Base-by-base conservation (phyloP, 139 green algal genomes). In the Coelastrella sp. region DNA sequence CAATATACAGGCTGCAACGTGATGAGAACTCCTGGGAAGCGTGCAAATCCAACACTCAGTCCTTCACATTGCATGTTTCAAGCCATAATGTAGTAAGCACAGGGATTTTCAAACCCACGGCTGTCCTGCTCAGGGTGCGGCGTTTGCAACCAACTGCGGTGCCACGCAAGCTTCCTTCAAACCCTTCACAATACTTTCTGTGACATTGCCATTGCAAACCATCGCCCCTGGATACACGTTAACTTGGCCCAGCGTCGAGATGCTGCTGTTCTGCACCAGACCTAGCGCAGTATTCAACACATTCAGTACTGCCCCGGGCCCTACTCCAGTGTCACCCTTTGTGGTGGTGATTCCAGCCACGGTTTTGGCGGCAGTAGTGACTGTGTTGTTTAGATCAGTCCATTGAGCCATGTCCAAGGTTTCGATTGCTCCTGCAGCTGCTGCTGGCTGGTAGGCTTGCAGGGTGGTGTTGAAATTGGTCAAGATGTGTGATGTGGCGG, bases 191-290 rank as follows among this genome's bases (percentile, higher is more conserved):
- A 88, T 66, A 8, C 17, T 23, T 17, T 73, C 23, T 23, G 65
- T 78, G 4, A 80, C 14, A 19, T 80, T 68, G 22, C 23, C 58
- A 73, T 89, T 80, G 71, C 83, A 89, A 0, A 89, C 13, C 5
- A 71, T 58, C 5, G 68, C 68, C 5, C 66, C 83, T 8, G 83
- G 83, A 11, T 58, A 81, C 6, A 89, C 71, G 7, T 19, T 71
- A 58, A 82, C 81, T 19, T 89, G 83, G 54, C 83, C 83, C 4
- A 89, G 83, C 5, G 71, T 89, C 66, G 73, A 71, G 19, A 89
- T 58, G 22, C 66, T 81, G 83, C 81, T 89, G 71, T 89, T 59
- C 83, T 89, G 83, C 19, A 82, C 47, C 3, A 89, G 66, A 4
- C 4, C 47, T 59, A 90, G 65, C 20, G 83, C 16, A 5, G 32